A percentile compares a stretch with the other conserved stretches of the same genome.
Evolutionary conservation across 305 asterid species (phyloP).

Genomic region (Fraxinus xanthoxyloides): DNA sequence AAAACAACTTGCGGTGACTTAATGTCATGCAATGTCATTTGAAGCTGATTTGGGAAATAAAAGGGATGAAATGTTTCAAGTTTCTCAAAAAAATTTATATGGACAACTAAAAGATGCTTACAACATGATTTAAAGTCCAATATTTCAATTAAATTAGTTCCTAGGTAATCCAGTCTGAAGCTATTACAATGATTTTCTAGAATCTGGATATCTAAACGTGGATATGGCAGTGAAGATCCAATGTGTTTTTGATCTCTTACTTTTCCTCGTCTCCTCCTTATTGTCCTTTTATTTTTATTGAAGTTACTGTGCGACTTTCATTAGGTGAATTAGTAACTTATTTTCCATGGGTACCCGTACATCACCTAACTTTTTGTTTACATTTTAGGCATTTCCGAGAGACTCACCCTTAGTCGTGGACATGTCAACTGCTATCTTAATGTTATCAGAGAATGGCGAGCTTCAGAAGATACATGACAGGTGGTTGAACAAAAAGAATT

Average conservation of each 20-base stretch:
- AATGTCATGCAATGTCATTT: neutral
- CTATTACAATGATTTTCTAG: neutral
- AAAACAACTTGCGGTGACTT: neutral
- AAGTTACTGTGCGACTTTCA: neutral
- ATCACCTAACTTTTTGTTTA: neutral
- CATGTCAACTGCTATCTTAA: constrained; percentile 68
- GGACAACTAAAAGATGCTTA: neutral
- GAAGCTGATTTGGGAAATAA: neutral
- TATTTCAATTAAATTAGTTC: neutral
- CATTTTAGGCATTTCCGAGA: constrained; percentile 59
- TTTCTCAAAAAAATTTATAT: neutral
- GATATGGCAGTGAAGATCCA: neutral
- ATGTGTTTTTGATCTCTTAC: neutral
- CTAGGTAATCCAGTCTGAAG: neutral
- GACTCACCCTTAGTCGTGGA: constrained; percentile 77
- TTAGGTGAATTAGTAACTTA: neutral
- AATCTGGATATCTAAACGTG: neutral
- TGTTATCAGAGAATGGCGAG: constrained; percentile 63
- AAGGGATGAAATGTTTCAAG: neutral
- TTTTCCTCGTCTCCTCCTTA: neutral
- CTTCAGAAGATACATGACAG: constrained; percentile 58
- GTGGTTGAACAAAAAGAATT: constrained; percentile 48
- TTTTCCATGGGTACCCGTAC: neutral
- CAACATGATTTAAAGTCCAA: neutral
- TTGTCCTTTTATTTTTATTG: neutral